phyloP scores from a whole-genome alignment of 352 stramenopile genomes.

The Phytophthora cryptogea region DNA sequence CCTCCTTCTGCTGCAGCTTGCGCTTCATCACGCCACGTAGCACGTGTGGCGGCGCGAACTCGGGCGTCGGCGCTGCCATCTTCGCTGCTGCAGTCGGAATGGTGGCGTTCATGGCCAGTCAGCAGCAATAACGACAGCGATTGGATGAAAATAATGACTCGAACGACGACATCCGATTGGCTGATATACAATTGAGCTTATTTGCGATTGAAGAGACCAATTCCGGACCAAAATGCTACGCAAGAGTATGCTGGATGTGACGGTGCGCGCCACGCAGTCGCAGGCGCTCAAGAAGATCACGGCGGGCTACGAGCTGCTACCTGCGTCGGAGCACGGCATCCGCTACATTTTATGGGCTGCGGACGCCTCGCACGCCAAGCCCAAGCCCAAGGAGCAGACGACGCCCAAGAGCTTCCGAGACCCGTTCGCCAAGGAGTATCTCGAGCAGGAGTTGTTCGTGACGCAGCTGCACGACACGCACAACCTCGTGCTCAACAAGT shows the following conservation, averaged over 20 bases:
- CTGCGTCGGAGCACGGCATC: slow-evolving; percentile 35
- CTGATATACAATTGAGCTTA: slow-evolving; percentile 1
- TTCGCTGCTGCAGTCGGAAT: slow-evolving; percentile 8
- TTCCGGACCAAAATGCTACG: slow-evolving; percentile 48
- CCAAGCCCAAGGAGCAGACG: slow-evolving; percentile 17
- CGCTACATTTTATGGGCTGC: slow-evolving; percentile 67
- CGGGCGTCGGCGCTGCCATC: slow-evolving; percentile 1
- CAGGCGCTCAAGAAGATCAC: slow-evolving; percentile 71
- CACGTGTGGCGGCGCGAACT: slow-evolving; percentile 14
- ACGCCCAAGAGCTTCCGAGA: slow-evolving; percentile 50
- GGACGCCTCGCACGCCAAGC: slow-evolving; percentile 45
- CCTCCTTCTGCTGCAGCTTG: slow-evolving; percentile 21
- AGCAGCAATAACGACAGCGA: slow-evolving; percentile 11
- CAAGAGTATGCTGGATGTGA: slow-evolving; percentile 63
- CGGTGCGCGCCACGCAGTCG: slow-evolving; percentile 56
- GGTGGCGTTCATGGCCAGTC: slow-evolving; percentile 19
- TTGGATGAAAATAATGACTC: slow-evolving; percentile 15
- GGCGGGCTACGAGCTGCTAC: slow-evolving; percentile 57
- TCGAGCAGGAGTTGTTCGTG: slow-evolving; percentile 76
- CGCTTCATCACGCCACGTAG: slow-evolving; percentile 43
- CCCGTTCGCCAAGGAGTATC: slow-evolving; percentile 72
- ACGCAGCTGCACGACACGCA: slow-evolving; percentile 65
- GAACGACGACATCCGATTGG: slow-evolving; percentile 4
- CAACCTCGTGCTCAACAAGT: slow-evolving; percentile 88
- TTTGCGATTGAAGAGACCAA: slow-evolving; percentile 1